A percentile compares a stretch with the other conserved stretches of the same genome.
These are phyloP conservation scores for Rhododendron mucronatum DNA, from an alignment of 148 eudicot species.

Conservation along the genomic window DNA sequence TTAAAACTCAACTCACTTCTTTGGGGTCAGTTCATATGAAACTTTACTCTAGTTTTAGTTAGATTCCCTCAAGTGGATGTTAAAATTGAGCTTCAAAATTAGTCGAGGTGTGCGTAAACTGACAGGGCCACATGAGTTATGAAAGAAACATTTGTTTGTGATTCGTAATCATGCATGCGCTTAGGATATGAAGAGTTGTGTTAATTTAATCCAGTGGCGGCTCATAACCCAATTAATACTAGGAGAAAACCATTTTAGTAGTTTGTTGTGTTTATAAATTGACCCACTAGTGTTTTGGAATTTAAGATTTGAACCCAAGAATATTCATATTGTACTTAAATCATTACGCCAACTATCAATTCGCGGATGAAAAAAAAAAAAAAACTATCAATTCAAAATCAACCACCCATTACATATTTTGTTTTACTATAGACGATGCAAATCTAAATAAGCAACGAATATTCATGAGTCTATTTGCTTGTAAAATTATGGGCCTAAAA, in stretches of 20 bases:
- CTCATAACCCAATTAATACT: too few species aligned
- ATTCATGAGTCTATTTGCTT: too few species aligned
- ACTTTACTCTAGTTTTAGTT: too few species aligned
- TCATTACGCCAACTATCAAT: background rate
- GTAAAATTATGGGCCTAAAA: too few species aligned
- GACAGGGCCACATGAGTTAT: too few species aligned
- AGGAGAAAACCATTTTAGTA: background rate
- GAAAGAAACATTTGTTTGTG: background rate
- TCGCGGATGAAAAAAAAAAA: too few species aligned
- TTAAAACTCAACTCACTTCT: too few species aligned
- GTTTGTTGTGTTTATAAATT: background rate
- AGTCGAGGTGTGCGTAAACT: too few species aligned
- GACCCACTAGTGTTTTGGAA: background rate
- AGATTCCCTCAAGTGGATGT: too few species aligned
- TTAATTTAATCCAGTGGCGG: background rate
- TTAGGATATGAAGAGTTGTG: background rate
- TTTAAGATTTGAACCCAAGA: background rate
- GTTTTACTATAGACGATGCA: background rate
- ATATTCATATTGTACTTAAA: background rate
- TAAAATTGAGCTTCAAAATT: rapidly evolving
- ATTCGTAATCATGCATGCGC: background rate
- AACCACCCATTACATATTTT: background rate
- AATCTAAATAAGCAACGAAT: background rate
- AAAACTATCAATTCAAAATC: background rate
- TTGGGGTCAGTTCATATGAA: too few species aligned